Percentiles rank a stretch among this genome's conserved stretches.
Conservation (phyloP, 2,329 filamentous ascomycete species). For the Trichophyton benhamiae region DNA sequence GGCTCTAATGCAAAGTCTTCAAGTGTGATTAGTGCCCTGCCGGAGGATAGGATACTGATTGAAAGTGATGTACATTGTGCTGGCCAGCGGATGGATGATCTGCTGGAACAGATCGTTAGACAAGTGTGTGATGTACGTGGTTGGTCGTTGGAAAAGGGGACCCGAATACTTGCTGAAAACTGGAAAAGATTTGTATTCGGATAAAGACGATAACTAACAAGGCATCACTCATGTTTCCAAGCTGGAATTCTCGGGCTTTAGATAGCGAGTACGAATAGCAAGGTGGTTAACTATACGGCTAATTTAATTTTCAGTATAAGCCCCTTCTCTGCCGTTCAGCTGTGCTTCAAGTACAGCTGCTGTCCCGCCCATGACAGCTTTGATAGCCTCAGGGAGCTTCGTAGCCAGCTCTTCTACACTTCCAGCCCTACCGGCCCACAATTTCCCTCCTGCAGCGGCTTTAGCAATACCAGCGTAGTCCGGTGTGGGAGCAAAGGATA, state of each 20-base stretch:
- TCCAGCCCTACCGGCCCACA: slow-evolving; percentile 49
- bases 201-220: slow-evolving; percentile 8
- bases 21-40: slow-evolving; percentile 58
- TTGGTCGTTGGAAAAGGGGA: slow-evolving; percentile 63
- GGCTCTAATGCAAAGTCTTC: slow-evolving; percentile 43
- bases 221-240: neutral
- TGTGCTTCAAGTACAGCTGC: slow-evolving; percentile 53
- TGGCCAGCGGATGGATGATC: slow-evolving; percentile 64
- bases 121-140: slow-evolving; percentile 64
- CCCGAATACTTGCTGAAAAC: slow-evolving; percentile 56
- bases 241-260: neutral
- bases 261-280: neutral
- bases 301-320: slow-evolving; percentile 32
- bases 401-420: slow-evolving; percentile 44
- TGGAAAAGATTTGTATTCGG: slow-evolving; percentile 69
- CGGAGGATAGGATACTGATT: slow-evolving; percentile 65
- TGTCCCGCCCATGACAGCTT: slow-evolving; percentile 44
- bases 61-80: slow-evolving; percentile 86
- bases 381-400: slow-evolving; percentile 46
- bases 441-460: slow-evolving; percentile 49
- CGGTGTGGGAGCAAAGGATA: slow-evolving; percentile 52
- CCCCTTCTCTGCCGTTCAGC: slow-evolving; percentile 44
- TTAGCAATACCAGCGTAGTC: slow-evolving; percentile 58
- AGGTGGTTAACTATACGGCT: neutral
- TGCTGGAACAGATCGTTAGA: slow-evolving; percentile 63